Conservation (phyloP, 31 red algal species). For the Asparagopsis taxiformis region DNA sequence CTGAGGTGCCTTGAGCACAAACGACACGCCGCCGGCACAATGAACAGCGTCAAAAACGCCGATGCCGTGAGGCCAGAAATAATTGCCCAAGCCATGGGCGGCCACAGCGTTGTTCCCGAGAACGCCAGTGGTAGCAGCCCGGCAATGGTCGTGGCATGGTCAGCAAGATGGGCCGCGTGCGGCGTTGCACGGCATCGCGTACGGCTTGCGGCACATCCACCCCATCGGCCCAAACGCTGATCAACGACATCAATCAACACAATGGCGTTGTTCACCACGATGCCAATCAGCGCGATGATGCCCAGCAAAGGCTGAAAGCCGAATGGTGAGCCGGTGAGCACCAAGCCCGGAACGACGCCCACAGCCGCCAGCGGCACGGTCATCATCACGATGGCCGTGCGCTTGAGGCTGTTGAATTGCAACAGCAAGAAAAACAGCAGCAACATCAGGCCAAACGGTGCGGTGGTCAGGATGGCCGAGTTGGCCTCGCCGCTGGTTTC, state of each 20-base stretch:
- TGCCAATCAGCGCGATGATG: not conserved
- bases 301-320: not conserved
- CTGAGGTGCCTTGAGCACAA: too few relatives aligned
- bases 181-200: not conserved
- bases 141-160: not conserved
- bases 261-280: slow-evolving; percentile 8
- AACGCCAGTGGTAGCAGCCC: not conserved
- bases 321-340: not conserved
- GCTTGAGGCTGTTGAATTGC: not conserved
- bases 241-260: not conserved
- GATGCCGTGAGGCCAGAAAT: not conserved
- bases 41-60: not conserved
- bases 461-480: too few relatives aligned
- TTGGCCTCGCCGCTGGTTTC: too few relatives aligned
- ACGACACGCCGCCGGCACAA: too few relatives aligned
- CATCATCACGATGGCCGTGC: not conserved
- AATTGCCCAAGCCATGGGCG: not conserved
- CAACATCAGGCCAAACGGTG: too few relatives aligned
- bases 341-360: not conserved
- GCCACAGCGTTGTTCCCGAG: not conserved
- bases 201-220: not conserved
- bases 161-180: not conserved
- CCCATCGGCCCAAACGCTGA: not conserved
- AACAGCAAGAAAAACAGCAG: slow-evolving; percentile 3
- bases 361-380: not conserved